Evolutionary conservation across 2,329 filamentous ascomycete genomes (phyloP).

Genomic region (Aspergillus floridensis): DNA sequence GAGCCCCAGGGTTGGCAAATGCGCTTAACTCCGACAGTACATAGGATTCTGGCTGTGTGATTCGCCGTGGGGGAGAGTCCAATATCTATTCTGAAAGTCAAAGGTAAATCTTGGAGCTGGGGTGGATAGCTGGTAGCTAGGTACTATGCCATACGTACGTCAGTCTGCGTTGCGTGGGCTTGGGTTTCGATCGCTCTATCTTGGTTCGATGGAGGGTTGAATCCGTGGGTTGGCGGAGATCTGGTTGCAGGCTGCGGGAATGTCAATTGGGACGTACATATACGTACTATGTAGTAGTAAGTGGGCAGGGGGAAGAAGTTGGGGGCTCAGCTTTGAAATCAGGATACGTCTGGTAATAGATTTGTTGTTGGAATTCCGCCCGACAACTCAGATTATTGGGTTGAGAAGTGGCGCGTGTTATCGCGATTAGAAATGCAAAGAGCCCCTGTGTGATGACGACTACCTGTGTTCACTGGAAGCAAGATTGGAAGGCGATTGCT

Average conservation of each 20-base stretch:
- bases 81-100: too few relatives aligned
- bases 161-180: background rate
- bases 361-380: background rate
- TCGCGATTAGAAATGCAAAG: background rate
- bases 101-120: too few relatives aligned
- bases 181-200: background rate
- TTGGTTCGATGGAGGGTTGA: background rate
- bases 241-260: too few relatives aligned
- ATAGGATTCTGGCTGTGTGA: background rate
- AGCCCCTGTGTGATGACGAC: too few relatives aligned
- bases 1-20: conserved; percentile 14
- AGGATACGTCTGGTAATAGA: too few relatives aligned
- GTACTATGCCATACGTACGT: background rate
- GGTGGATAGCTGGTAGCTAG: too few relatives aligned
- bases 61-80: too few relatives aligned
- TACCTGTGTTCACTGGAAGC: background rate
- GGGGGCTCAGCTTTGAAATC: background rate
- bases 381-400: background rate
- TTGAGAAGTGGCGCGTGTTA: background rate
- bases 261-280: too few relatives aligned
- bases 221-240: background rate
- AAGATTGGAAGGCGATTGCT: background rate
- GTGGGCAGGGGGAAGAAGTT: too few relatives aligned
- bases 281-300: too few relatives aligned
- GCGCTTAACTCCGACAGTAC: conserved; percentile 4